Conservation (phyloP, 2,329 filamentous ascomycete genomes). For the Talaromyces sp. region DNA sequence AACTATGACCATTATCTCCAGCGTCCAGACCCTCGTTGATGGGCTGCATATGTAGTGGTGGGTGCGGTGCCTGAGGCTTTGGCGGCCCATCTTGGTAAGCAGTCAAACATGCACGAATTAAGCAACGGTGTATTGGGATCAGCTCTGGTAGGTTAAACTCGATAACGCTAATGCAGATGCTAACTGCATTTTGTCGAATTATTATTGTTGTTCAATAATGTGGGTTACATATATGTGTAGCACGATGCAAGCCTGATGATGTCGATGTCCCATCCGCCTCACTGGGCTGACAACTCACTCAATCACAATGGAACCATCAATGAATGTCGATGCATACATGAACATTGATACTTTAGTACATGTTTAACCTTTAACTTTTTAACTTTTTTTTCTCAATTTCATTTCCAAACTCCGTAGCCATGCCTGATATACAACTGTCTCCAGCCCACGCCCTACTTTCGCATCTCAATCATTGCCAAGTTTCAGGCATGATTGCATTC, state of each 20-base stretch:
- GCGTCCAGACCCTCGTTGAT: no score
- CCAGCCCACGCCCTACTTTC: conserved; percentile 2
- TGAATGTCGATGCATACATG: neutral
- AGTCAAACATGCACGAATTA: neutral
- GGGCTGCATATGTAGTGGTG: neutral
- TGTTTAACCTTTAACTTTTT: neutral
- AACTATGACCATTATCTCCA: neutral
- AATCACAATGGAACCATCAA: conserved; percentile 8
- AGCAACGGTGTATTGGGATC: neutral
- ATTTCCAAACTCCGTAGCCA: neutral
- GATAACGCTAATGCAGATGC: neutral
- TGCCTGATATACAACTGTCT: conserved; percentile 1
- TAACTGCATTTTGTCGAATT: neutral
- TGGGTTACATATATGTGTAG: neutral
- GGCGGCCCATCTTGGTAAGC: neutral
- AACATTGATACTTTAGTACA: neutral
- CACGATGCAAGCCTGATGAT: no score
- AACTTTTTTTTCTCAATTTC: neutral
- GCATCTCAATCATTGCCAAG: conserved; percentile 5
- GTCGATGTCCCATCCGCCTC: conserved; percentile 1
- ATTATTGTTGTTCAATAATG: neutral
- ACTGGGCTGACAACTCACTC: conserved; percentile 14
- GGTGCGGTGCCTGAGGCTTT: neutral
- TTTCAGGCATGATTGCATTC: conserved; percentile 14
- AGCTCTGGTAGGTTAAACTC: neutral